Percentiles rank a stretch among this genome's conserved stretches.
phyloP scores from a whole-genome alignment of 129 eudicot species.

The Calendula officinalis region DNA sequence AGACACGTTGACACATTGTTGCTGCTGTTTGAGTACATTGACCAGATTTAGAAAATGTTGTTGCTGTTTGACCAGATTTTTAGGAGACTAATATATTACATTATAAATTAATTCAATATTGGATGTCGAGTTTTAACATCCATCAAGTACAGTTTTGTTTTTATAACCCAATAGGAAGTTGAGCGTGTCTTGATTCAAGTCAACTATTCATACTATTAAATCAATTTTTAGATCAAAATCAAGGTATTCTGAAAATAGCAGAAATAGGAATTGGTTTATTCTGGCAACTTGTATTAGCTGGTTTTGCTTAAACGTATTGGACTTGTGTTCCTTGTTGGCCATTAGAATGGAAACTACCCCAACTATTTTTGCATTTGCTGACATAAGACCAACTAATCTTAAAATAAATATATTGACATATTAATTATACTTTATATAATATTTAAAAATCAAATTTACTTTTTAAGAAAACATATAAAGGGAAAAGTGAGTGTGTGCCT shows the following conservation, averaged over 20 bases:
- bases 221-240: no score
- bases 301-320: constrained; percentile 26
- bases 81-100: no score
- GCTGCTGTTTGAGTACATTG: no score
- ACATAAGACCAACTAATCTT: neutral
- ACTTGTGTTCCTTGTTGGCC: constrained; percentile 1
- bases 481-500: no score
- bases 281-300: constrained; percentile 4
- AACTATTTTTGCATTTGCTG: neutral
- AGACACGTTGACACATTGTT: no score
- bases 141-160: neutral
- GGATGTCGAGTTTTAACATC: constrained; percentile 1
- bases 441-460: no score
- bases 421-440: neutral
- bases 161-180: neutral
- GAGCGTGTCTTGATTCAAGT: neutral
- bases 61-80: no score
- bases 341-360: constrained; percentile 6
- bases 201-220: no score
- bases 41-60: no score
- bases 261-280: neutral
- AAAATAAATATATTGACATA: neutral
- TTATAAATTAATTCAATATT: neutral
- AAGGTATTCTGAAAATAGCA: neutral
- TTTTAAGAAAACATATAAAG: no score